phyloP scores from a whole-genome alignment of 2,329 filamentous ascomycete species.

The Mollisiaceae sp. region DNA sequence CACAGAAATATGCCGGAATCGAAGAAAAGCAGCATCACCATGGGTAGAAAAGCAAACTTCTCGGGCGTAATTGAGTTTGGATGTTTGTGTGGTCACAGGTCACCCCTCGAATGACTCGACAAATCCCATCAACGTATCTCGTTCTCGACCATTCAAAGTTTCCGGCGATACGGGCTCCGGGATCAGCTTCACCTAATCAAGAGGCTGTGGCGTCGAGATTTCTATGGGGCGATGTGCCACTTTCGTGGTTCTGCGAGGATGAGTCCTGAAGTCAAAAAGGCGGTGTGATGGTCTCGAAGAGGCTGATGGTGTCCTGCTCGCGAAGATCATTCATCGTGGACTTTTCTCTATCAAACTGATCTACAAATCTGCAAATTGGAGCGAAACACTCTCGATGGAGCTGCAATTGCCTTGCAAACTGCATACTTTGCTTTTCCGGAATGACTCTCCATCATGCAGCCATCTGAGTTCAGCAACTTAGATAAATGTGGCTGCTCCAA shows the following conservation, averaged over 20 bases:
- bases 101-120: conserved; percentile 6
- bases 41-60: neutral
- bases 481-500: conserved; percentile 19
- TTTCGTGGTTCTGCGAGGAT: conserved; percentile 22
- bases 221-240: conserved; percentile 13
- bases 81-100: neutral
- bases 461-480: conserved; percentile 21
- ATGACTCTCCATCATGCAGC: conserved; percentile 16
- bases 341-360: neutral
- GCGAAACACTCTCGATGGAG: conserved; percentile 5
- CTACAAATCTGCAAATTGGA: conserved; percentile 7
- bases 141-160: conserved; percentile 5
- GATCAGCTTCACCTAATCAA: neutral
- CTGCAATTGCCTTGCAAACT: conserved; percentile 7
- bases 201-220: conserved; percentile 10
- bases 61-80: neutral
- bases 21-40: neutral
- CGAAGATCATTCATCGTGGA: conserved; percentile 32
- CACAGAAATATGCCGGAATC: neutral
- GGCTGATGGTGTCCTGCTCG: conserved; percentile 32
- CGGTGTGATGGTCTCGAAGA: conserved; percentile 27
- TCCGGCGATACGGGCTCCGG: conserved; percentile 4
- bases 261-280: conserved; percentile 29
- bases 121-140: neutral
- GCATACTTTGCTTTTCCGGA: conserved; percentile 19